Percentiles rank a stretch among this genome's conserved stretches.
These are phyloP conservation scores for Fagopyrum tataricum DNA, from an alignment of 148 eudicot genomes.

Conservation along the genomic window DNA sequence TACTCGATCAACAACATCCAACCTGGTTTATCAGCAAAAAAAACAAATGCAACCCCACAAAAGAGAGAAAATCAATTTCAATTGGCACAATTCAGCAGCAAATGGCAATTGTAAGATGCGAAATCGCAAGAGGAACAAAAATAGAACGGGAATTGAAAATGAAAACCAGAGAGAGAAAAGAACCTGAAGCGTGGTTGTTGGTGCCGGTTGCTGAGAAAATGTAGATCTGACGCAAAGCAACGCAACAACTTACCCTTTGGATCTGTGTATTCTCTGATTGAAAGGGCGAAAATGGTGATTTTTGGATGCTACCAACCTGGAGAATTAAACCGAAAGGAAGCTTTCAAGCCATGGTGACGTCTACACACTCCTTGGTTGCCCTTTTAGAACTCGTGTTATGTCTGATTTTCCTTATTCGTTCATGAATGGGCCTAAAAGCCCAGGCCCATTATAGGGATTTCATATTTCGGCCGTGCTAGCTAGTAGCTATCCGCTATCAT, in stretches of 20 bases:
- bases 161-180: not conserved
- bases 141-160: not conserved
- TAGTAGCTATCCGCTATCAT: too few species aligned
- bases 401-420: not conserved
- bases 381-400: not conserved
- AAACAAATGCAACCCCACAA: not conserved
- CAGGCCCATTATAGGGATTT: too few species aligned
- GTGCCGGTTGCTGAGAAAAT: conserved; percentile 13
- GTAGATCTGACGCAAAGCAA: conserved; percentile 16
- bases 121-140: not conserved
- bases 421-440: not conserved
- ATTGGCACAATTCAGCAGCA: not conserved
- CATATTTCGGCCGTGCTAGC: too few species aligned
- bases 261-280: conserved; percentile 4
- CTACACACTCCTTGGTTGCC: not conserved
- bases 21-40: conserved; percentile 12
- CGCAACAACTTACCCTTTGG: not conserved
- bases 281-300: not conserved
- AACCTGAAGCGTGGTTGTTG: conserved; percentile 3
- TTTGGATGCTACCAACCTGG: conserved; percentile 1
- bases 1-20: conserved; percentile 22
- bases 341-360: conserved; percentile 2
- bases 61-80: not conserved
- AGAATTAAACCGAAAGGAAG: not conserved
- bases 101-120: not conserved